Conservation (phyloP, 306 rosid genomes). For the Quercus glauca region DNA sequence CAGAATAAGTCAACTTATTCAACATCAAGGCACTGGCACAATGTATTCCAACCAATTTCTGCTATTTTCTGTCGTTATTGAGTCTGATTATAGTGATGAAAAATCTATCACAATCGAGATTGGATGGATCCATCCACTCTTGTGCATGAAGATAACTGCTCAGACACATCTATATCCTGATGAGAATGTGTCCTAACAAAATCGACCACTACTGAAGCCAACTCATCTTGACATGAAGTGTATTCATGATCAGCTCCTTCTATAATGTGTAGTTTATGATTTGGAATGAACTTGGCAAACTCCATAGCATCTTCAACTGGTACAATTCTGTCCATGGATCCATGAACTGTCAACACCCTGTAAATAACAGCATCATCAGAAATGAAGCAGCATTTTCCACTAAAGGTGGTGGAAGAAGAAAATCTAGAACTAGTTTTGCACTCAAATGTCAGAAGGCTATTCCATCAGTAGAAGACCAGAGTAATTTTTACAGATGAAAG, state of each 20-base stretch:
- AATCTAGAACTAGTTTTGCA: background rate
- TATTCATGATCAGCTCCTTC: slow-evolving; percentile 88
- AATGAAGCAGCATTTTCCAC: background rate
- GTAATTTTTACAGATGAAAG: background rate
- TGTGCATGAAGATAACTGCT: slow-evolving; percentile 20
- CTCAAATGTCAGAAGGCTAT: background rate
- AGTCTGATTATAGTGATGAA: background rate
- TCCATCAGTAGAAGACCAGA: background rate
- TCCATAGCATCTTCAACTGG: slow-evolving; percentile 70
- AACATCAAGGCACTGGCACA: background rate
- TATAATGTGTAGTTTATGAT: slow-evolving; percentile 57
- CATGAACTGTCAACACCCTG: slow-evolving; percentile 89
- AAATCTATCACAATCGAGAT: slow-evolving; percentile 48
- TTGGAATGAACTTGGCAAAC: slow-evolving; percentile 58
- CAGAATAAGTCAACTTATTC: no score
- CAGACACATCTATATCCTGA: slow-evolving; percentile 18
- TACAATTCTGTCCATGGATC: slow-evolving; percentile 75
- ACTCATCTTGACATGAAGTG: slow-evolving; percentile 58
- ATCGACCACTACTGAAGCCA: slow-evolving; percentile 53
- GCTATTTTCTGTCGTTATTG: background rate
- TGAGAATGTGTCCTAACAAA: slow-evolving; percentile 44
- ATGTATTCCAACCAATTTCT: background rate
- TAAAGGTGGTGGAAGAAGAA: background rate
- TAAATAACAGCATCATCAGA: slow-evolving; percentile 20
- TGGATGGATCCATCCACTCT: slow-evolving; percentile 24